Base-by-base conservation (phyloP, 2,329 filamentous ascomycete species). In the Cytospora schulzeri region DNA sequence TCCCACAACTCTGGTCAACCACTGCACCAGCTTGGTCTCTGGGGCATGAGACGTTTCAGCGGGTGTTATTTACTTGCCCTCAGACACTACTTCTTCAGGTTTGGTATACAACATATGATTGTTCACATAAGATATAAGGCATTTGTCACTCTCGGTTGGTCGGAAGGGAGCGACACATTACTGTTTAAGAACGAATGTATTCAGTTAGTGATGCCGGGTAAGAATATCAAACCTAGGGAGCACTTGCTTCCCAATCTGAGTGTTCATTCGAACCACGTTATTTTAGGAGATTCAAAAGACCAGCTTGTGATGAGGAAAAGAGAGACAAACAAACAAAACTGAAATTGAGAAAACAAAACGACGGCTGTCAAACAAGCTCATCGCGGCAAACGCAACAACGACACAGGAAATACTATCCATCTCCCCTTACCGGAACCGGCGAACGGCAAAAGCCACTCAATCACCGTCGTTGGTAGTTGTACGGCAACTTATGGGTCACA, bases 351-450 rank as follows among this genome's bases (percentile, higher is more conserved):
- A 22, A 48, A 11, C n/a, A 48, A 12, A 48, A 12, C 5, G n/a
- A 48, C 5, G 45, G 8, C n/a, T 24, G 14, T 12, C n/a, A 22
- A 48, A 48, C n/a, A 12, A 48, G 45, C 45, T 24, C 45, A 48
- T 48, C n/a, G 45, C n/a, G 45, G 22, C 9, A 48, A 12, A 48
- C n/a, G 6, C 41, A 48, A 48, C 45, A 7, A n/a, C n/a, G 52
- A 55, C 51, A 62, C 56, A 62, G 52, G 60, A 62, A 4, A 62
- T 33, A 3, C 8, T 19, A 24, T 19, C 45, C 11, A 1, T 24
- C n/a, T 11, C n/a, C 45, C 17, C 45, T 48, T 24, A 48, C 45
- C n/a, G n/a, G 12, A 24, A 24, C 45, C n/a, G 45, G n/a, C 22
- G n/a, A 48, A 24, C 45, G 3, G n/a, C 17, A 4, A n/a, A 48